phyloP scores from a whole-genome alignment of 1,139 yeast species.

The Kluyveromyces sp. region DNA sequence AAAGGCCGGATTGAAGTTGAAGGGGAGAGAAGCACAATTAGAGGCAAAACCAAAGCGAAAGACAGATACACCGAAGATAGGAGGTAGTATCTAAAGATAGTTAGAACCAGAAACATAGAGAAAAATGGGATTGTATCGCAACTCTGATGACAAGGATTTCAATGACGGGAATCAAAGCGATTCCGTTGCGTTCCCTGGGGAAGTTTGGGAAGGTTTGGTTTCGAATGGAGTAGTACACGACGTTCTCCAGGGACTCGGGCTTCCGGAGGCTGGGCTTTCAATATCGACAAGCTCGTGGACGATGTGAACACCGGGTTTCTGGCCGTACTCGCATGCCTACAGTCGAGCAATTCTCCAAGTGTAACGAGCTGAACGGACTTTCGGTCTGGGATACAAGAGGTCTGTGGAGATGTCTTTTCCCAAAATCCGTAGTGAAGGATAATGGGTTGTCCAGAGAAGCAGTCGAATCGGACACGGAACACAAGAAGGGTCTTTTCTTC shows the following conservation, averaged over 20 bases:
- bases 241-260: constrained; percentile 15
- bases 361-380: constrained; percentile 56
- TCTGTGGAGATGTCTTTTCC: constrained; percentile 83
- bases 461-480: constrained; percentile 32
- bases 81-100: no score
- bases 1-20: no score
- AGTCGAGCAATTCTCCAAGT: constrained; percentile 49
- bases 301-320: constrained; percentile 30
- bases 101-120: background rate
- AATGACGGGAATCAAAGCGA: constrained; percentile 11
- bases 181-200: constrained; percentile 12
- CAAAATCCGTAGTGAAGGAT: constrained; percentile 40
- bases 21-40: no score
- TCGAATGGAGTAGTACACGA: constrained; percentile 17
- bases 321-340: constrained; percentile 60
- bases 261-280: constrained; percentile 18
- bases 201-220: constrained; percentile 8
- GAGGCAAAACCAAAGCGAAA: no score
- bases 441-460: constrained; percentile 45
- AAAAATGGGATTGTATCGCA: constrained; percentile 6
- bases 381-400: constrained; percentile 77
- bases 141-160: constrained; percentile 11
- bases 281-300: constrained; percentile 10
- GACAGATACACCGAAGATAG: no score
- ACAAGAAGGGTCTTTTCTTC: constrained; percentile 44